Percentiles rank a stretch among this genome's conserved stretches.
These are phyloP conservation scores for Aspergillus egyptiacus DNA, from an alignment of 495 filamentous ascomycete genomes.

Conservation along the genomic window DNA sequence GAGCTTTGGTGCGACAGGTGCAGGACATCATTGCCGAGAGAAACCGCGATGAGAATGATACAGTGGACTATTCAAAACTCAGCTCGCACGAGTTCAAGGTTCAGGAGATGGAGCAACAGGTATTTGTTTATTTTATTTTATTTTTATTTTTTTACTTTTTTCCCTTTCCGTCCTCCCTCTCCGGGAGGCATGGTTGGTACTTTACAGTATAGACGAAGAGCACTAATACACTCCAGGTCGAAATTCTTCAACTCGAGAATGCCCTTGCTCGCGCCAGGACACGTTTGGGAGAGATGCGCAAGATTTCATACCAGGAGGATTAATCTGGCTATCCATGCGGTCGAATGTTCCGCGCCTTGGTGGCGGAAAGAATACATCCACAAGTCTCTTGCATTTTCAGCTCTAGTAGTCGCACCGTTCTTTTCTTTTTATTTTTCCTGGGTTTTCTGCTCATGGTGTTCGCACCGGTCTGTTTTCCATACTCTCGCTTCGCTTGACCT, in stretches of 20 bases:
- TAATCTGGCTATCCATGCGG: slow-evolving; percentile 13
- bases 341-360: background rate
- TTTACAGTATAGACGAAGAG: background rate
- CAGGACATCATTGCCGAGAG: slow-evolving; percentile 87
- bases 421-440: background rate
- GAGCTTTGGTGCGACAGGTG: slow-evolving; percentile 83
- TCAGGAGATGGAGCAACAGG: slow-evolving; percentile 99
- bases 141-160: slow-evolving; percentile 13
- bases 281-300: slow-evolving; percentile 94
- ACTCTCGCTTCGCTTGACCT: background rate
- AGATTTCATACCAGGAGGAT: slow-evolving; percentile 93
- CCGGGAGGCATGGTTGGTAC: slow-evolving; percentile 2
- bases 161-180: background rate
- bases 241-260: slow-evolving; percentile 95
- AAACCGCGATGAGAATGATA: slow-evolving; percentile 68
- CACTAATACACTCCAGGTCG: slow-evolving; percentile 55
- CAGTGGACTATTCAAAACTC: slow-evolving; percentile 77
- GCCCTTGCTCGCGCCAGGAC: slow-evolving; percentile 70
- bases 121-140: slow-evolving; percentile 31
- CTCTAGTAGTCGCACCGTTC: background rate
- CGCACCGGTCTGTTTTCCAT: background rate
- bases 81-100: slow-evolving; percentile 97
- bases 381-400: background rate
- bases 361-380: background rate
- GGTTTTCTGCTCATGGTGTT: no score